A percentile compares a stretch with the other conserved stretches of the same genome.
Evolutionary conservation across 345 rosid genomes (phyloP).

Genomic region (Salix udensis): DNA sequence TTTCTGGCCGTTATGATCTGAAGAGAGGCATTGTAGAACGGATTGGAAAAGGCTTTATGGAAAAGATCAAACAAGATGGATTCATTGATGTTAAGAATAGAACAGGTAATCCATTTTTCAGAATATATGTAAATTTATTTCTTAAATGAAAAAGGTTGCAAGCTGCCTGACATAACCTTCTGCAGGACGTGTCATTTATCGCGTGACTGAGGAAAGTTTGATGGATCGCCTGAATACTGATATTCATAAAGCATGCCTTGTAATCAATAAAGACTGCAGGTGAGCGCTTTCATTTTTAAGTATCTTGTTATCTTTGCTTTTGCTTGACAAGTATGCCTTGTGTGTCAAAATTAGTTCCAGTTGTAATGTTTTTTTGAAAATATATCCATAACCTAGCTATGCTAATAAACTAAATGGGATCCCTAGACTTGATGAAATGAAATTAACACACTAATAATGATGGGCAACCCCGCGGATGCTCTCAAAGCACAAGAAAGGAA

Average conservation of each 20-base stretch:
- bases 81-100: slow-evolving; percentile 18
- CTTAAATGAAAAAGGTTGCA: background rate
- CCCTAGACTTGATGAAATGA: too few relatives aligned
- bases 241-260: slow-evolving; percentile 21
- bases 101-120: slow-evolving; percentile 12
- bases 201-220: slow-evolving; percentile 19
- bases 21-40: slow-evolving; percentile 21
- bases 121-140: background rate
- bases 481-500: too few relatives aligned
- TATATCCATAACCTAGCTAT: too few relatives aligned
- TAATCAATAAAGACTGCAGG: slow-evolving; percentile 27
- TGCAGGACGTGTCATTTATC: slow-evolving; percentile 18
- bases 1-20: slow-evolving; percentile 36
- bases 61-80: slow-evolving; percentile 26
- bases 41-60: slow-evolving; percentile 21
- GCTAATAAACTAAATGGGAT: too few relatives aligned
- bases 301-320: background rate
- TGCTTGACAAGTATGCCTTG: background rate
- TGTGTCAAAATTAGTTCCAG: too few relatives aligned
- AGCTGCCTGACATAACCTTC: background rate
- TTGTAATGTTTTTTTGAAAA: too few relatives aligned
- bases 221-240: slow-evolving; percentile 29
- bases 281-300: slow-evolving; percentile 3
- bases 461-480: too few relatives aligned
- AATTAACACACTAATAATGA: too few relatives aligned